Evolutionary conservation across 192 early-diverging fungal genomes (phyloP).

Genomic region (Physocladia obscura): DNA sequence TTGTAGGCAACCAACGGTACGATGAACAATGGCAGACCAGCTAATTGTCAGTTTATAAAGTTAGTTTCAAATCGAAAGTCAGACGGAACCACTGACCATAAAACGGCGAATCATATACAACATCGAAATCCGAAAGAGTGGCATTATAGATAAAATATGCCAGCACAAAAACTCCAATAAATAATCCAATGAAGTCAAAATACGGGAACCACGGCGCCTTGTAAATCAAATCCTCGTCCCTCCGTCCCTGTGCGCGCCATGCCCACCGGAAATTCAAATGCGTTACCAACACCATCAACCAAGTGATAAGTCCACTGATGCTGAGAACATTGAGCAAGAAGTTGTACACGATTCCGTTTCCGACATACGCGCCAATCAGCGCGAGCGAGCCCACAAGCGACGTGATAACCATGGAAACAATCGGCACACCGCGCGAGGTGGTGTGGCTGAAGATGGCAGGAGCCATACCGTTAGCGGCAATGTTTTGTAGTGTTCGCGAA

Average conservation of each 20-base stretch:
- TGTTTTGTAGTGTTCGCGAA: conserved; percentile 61
- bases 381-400: conserved; percentile 57
- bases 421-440: conserved; percentile 59
- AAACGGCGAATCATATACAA: conserved; percentile 8
- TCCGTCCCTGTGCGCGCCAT: conserved; percentile 16
- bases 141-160: conserved; percentile 23
- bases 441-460: conserved; percentile 52
- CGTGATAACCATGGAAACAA: conserved; percentile 54
- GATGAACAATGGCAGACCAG: not conserved
- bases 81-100: not conserved
- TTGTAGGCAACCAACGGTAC: not conserved
- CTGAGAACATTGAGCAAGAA: conserved; percentile 41
- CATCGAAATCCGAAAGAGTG: not conserved
- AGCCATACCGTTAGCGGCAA: conserved; percentile 65
- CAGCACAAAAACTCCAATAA: conserved; percentile 19
- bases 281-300: conserved; percentile 42
- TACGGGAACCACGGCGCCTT: conserved; percentile 21
- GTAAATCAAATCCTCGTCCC: conserved; percentile 21
- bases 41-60: too few relatives aligned
- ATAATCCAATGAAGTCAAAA: conserved; percentile 19
- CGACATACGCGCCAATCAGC: conserved; percentile 57
- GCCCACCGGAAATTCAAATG: conserved; percentile 46
- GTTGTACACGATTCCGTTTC: conserved; percentile 46
- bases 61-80: too few relatives aligned
- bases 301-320: conserved; percentile 35